A percentile compares a stretch with the other conserved stretches of the same genome.
phyloP scores from a whole-genome alignment of 805 yeast genomes.

The Myxozyma vanderwaltii region DNA sequence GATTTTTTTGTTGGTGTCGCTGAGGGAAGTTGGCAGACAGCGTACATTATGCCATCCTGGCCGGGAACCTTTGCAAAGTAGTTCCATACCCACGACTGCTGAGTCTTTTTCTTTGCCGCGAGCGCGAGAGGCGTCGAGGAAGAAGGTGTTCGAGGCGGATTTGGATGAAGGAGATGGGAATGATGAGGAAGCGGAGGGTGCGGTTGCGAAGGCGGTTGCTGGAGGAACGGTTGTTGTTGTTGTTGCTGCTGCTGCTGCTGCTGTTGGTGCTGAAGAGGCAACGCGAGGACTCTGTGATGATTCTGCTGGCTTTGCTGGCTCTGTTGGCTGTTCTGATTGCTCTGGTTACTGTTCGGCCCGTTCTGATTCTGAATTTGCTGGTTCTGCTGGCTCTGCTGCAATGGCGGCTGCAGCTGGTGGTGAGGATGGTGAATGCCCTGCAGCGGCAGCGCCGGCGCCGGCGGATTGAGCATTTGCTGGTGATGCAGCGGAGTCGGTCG shows the following conservation, averaged over 20 bases:
- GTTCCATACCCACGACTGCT: constrained; percentile 34
- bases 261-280: constrained; percentile 12
- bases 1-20: constrained; percentile 5
- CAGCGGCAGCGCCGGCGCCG: constrained; percentile 10
- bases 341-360: no score
- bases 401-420: constrained; percentile 9
- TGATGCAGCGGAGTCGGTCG: constrained; percentile 27
- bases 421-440: constrained; percentile 15
- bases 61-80: constrained; percentile 27
- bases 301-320: constrained; percentile 13
- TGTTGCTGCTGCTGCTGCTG: constrained; percentile 18
- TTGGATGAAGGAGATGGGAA: constrained; percentile 4
- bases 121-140: neutral
- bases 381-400: constrained; percentile 7
- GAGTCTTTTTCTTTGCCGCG: constrained; percentile 15
- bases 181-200: neutral
- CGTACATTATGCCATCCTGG: constrained; percentile 29
- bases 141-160: neutral
- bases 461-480: constrained; percentile 26
- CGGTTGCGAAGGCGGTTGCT: constrained; percentile 14
- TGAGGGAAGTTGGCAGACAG: constrained; percentile 26
- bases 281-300: constrained; percentile 15
- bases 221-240: constrained; percentile 14
- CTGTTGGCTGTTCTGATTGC: constrained; percentile 1
- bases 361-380: constrained; percentile 6